Conservation (phyloP, 208 protist species). For the Trypanosoma boissoni region DNA sequence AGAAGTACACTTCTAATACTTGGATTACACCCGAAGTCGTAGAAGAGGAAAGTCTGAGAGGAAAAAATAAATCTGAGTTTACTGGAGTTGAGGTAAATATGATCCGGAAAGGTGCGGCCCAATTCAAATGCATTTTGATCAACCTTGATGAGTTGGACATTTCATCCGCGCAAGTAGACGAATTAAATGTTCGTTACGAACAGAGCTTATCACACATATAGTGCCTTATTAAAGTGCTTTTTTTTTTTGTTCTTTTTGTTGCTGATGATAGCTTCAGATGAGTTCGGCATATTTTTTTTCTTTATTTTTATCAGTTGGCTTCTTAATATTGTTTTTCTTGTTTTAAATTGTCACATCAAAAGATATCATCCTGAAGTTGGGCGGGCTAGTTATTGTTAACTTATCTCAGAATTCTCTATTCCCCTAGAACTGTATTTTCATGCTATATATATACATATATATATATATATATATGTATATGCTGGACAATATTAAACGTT, state of each 20-base stretch:
- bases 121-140: slow-evolving; percentile 9
- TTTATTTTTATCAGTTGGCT: background rate
- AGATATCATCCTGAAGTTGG: too few relatives aligned
- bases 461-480: too few relatives aligned
- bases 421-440: too few relatives aligned
- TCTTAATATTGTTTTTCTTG: too few relatives aligned
- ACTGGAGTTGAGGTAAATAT: slow-evolving; percentile 16
- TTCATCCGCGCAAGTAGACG: slow-evolving; percentile 5
- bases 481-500: too few relatives aligned
- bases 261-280: background rate
- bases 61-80: background rate
- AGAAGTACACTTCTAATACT: slow-evolving; percentile 14
- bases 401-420: too few relatives aligned
- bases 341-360: too few relatives aligned
- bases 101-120: too few relatives aligned
- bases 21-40: slow-evolving; percentile 12
- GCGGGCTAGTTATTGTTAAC: too few relatives aligned
- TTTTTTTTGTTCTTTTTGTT: background rate
- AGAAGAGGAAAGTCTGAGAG: background rate
- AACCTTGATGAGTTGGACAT: slow-evolving; percentile 21
- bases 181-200: background rate
- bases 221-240: background rate
- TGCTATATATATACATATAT: too few relatives aligned
- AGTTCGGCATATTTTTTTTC: background rate
- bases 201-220: slow-evolving; percentile 4